phyloP scores from a whole-genome alignment of 495 filamentous ascomycete species.

The Acidomyces sp. region DNA sequence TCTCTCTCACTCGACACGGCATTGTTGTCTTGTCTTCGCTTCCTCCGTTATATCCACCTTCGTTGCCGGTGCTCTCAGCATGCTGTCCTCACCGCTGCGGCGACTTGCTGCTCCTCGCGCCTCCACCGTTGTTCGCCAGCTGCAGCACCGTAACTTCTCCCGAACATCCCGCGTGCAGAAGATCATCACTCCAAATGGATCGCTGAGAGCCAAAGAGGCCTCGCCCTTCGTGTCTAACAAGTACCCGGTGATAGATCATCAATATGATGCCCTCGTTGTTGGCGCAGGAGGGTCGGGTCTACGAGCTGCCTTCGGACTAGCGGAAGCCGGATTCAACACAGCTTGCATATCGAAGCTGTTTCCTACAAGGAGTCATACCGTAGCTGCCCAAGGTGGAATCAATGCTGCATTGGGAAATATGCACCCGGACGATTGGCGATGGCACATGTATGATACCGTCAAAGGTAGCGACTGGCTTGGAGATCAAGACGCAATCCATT shows the following conservation, averaged over 20 bases:
- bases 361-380: conserved; percentile 89
- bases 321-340: conserved; percentile 96
- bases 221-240: conserved; percentile 58
- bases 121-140: background rate
- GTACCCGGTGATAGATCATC: conserved; percentile 25
- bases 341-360: conserved; percentile 98
- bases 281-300: conserved; percentile 91
- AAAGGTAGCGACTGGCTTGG: conserved; percentile 99
- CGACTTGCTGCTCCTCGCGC: conserved; percentile 11
- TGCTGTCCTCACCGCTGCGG: conserved; percentile 10
- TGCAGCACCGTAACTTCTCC: conserved; percentile 63
- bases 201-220: conserved; percentile 83
- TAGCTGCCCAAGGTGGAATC: conserved; percentile 89
- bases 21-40: too few relatives aligned
- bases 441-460: conserved; percentile 99
- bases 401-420: conserved; percentile 95
- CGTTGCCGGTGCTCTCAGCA: too few relatives aligned
- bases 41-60: too few relatives aligned
- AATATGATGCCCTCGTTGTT: conserved; percentile 66
- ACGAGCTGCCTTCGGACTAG: conserved; percentile 90
- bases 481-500: conserved; percentile 98
- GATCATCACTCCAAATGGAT: conserved; percentile 63
- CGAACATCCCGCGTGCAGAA: conserved; percentile 65
- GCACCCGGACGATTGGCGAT: conserved; percentile 92
- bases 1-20: too few relatives aligned